phyloP scores from a whole-genome alignment of 129 eudicot species.

The Deinandra increscens region DNA sequence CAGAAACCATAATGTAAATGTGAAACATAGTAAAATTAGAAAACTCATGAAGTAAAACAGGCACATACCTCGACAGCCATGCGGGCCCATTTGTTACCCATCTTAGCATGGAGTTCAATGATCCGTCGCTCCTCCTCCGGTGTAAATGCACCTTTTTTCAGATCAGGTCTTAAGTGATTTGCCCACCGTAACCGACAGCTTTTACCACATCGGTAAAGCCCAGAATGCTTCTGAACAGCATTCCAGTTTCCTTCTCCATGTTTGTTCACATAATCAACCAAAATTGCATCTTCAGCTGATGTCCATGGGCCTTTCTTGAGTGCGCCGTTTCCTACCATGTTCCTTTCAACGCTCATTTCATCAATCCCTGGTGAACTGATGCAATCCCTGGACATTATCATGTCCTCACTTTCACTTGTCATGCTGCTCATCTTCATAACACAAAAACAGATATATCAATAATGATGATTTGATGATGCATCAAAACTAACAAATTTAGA shows the following conservation, averaged over 20 bases:
- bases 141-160: conserved; percentile 78
- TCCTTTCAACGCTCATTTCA: conserved; percentile 55
- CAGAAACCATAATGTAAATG: not conserved
- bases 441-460: conserved; percentile 5
- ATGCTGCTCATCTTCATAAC: conserved; percentile 49
- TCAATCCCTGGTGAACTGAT: conserved; percentile 55
- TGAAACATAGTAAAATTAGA: conserved; percentile 4
- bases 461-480: conserved; percentile 1
- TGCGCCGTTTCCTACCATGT: conserved; percentile 34
- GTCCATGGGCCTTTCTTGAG: conserved; percentile 98
- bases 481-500: not conserved
- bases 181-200: conserved; percentile 97
- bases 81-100: conserved; percentile 98
- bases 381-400: conserved; percentile 37
- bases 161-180: conserved; percentile 84
- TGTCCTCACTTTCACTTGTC: conserved; percentile 70
- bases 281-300: conserved; percentile 83
- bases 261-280: conserved; percentile 77
- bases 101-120: conserved; percentile 79
- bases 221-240: conserved; percentile 87
- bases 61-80: conserved; percentile 84
- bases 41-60: not conserved
- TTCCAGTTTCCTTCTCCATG: conserved; percentile 98
- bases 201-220: conserved; percentile 88
- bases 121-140: conserved; percentile 70